phyloP scores from a whole-genome alignment of 345 rosid genomes.

The Euphorbia tirucalli region DNA sequence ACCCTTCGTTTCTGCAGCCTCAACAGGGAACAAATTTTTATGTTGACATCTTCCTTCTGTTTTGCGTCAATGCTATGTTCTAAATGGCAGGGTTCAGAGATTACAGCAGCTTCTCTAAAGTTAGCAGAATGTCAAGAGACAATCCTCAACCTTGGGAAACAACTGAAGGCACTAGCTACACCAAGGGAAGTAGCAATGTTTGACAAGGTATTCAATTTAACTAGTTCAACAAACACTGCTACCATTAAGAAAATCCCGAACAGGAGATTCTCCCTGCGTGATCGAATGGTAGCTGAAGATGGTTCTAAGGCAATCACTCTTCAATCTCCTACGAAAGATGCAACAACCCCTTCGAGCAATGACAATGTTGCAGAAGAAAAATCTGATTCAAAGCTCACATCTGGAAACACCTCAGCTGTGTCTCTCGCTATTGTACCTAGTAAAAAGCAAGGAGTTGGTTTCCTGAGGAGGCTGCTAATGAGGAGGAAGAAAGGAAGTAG shows the following conservation, averaged over 20 bases:
- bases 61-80: conserved; percentile 6
- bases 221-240: conserved; percentile 25
- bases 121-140: conserved; percentile 91
- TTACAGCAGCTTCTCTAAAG: conserved; percentile 67
- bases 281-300: conserved; percentile 62
- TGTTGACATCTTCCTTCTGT: not conserved
- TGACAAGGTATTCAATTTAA: conserved; percentile 39
- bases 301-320: conserved; percentile 38
- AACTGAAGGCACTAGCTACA: conserved; percentile 67
- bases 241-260: conserved; percentile 28
- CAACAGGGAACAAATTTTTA: not conserved
- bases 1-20: too few species aligned
- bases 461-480: conserved; percentile 60
- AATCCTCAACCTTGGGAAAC: conserved; percentile 65
- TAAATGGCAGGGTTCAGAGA: conserved; percentile 60
- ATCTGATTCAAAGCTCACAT: conserved; percentile 29
- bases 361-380: conserved; percentile 25
- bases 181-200: conserved; percentile 44
- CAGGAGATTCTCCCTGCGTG: conserved; percentile 53
- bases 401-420: conserved; percentile 19
- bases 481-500: conserved; percentile 61
- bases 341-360: conserved; percentile 19
- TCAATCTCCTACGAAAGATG: conserved; percentile 33
- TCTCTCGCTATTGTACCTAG: conserved; percentile 42
- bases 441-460: conserved; percentile 65